Base-by-base conservation (phyloP, 331 rosid species). In the Acacia concinna region DNA sequence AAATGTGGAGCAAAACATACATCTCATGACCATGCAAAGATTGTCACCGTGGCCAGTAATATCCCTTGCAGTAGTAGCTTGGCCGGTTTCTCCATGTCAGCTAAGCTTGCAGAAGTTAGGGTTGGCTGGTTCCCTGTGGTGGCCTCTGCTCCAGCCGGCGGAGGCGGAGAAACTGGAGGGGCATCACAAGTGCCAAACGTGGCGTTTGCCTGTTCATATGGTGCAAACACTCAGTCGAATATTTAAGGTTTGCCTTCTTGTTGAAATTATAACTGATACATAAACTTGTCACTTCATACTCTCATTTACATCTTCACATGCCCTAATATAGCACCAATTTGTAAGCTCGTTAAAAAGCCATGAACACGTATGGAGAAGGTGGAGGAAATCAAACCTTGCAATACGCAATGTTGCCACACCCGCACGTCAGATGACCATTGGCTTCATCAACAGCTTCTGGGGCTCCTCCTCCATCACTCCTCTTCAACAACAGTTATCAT, bases 401-500 rank as follows among this genome's bases (percentile, higher is more conserved):
- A 83, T 87, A 96, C 52, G 96, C 89, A 79, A 96, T 91, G 85
- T 37, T 90, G 71, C 81, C 94, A 80, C 99, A 96, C 1, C 99
- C 99, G 70, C 99, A 93, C 57, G 97, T 87, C 79, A 93, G 89
- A 71, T 91, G 99, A 38, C 99, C 99, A 20, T 89, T 96, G 38
- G 97, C 93, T 85, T 79, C 81, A 84, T 96, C 97, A 80, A 91
- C 97, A 3, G 94, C 97, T 81, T 93, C 90, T n/a, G 98, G 75
- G 73, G 96, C 97, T 76, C 99, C 99, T 59, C 98, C 97, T 1
- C 99, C 99, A 71, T 96, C 99, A 84, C 79, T 96, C 75, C 88
- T 93, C 99, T 96, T 81, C 84, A 89, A 74, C 79, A 86, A 43
- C 21, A 44, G 63, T 65, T 71, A 80, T 38, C 28, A 60, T 44